Conservation (phyloP, 1,284 basidiomycete species). For the Meira miltonrushii region DNA sequence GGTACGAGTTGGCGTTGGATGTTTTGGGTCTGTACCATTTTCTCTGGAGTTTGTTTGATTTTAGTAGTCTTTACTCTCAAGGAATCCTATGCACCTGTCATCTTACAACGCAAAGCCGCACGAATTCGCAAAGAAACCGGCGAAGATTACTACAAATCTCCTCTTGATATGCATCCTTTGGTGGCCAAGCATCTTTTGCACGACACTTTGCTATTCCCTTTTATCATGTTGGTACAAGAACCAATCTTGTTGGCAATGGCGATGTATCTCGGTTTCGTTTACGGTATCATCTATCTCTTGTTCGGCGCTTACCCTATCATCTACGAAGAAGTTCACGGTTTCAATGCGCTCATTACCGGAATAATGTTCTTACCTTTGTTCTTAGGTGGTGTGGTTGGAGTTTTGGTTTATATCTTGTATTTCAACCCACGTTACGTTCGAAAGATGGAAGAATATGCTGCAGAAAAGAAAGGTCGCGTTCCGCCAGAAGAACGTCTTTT, state of each 20-base stretch:
- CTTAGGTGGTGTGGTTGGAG: constrained; percentile 35
- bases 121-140: constrained; percentile 62
- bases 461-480: constrained; percentile 32
- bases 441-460: constrained; percentile 25
- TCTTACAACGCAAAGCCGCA: constrained; percentile 60
- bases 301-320: constrained; percentile 52
- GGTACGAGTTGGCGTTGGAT: constrained; percentile 65
- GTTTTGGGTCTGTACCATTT: constrained; percentile 70
- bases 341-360: constrained; percentile 43
- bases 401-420: constrained; percentile 26
- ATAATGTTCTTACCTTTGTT: constrained; percentile 52
- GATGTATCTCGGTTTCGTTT: constrained; percentile 72
- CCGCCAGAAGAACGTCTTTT: constrained; percentile 46
- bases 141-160: constrained; percentile 59
- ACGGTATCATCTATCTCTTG: constrained; percentile 52
- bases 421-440: constrained; percentile 40
- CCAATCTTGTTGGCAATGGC: constrained; percentile 72
- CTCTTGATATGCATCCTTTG: constrained; percentile 36
- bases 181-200: constrained; percentile 55
- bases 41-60: constrained; percentile 59
- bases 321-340: constrained; percentile 40
- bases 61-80: constrained; percentile 66
- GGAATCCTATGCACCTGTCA: constrained; percentile 63
- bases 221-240: constrained; percentile 61
- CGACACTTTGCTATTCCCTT: constrained; percentile 63